Percentiles rank a stretch among this genome's conserved stretches.
phyloP scores from a whole-genome alignment of 2,329 filamentous ascomycete genomes.

The Sporothrix mexicana region DNA sequence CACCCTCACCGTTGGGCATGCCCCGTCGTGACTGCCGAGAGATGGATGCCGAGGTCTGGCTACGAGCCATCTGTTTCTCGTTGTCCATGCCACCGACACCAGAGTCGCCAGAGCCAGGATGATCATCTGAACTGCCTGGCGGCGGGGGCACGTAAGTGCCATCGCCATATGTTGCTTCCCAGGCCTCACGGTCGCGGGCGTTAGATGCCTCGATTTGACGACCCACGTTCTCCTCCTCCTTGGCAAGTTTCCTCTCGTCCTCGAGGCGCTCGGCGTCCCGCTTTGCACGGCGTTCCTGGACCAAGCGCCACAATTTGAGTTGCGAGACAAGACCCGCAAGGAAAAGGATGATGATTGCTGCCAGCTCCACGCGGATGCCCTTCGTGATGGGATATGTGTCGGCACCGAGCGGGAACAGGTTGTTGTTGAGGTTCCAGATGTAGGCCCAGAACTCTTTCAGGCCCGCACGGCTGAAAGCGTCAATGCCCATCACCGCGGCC shows the following conservation, averaged over 20 bases:
- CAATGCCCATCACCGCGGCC: constrained; percentile 78
- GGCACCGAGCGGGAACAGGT: constrained; percentile 78
- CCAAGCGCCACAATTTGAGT: constrained; percentile 81
- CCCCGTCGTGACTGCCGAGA: constrained; percentile 44
- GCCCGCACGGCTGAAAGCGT: constrained; percentile 88
- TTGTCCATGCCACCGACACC: constrained; percentile 57
- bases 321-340: constrained; percentile 82
- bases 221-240: constrained; percentile 73
- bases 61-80: constrained; percentile 51
- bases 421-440: constrained; percentile 80
- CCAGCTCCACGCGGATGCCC: constrained; percentile 84
- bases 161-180: constrained; percentile 80
- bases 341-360: constrained; percentile 74
- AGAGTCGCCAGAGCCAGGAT: constrained; percentile 54
- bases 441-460: constrained; percentile 97
- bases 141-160: constrained; percentile 43
- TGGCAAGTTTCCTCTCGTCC: constrained; percentile 60
- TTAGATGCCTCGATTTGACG: constrained; percentile 68
- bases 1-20: neutral
- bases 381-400: constrained; percentile 83
- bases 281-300: constrained; percentile 66
- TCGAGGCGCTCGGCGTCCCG: constrained; percentile 58
- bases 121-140: constrained; percentile 41
- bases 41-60: constrained; percentile 44
- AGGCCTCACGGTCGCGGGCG: constrained; percentile 66